Percentiles rank a stretch among this genome's conserved stretches.
phyloP scores from a whole-genome alignment of 192 early-diverging fungal genomes.

The Bifiguratus adelaidae region DNA sequence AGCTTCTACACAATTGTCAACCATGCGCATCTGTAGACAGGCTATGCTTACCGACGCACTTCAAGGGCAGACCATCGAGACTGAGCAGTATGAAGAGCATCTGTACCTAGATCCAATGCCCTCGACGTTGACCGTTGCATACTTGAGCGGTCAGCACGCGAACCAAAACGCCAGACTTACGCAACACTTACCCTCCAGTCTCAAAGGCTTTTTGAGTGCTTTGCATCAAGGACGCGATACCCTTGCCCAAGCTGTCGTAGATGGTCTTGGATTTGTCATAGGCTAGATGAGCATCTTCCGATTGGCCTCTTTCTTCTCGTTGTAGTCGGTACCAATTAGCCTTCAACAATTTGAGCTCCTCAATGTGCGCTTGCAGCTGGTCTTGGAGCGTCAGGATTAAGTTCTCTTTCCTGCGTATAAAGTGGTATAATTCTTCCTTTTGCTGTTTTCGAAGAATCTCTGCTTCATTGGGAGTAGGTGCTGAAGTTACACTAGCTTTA shows the following conservation, averaged over 20 bases:
- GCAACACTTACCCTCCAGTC: slow-evolving; percentile 1
- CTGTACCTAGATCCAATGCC: no score
- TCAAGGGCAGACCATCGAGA: no score
- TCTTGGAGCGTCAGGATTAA: slow-evolving; percentile 3
- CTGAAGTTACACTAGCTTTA: no score
- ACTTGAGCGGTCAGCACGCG: no score
- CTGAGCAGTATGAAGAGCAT: no score
- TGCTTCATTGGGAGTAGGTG: no score
- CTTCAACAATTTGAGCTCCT: slow-evolving; percentile 7
- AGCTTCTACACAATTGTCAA: no score
- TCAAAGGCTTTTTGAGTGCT: slow-evolving; percentile 5
- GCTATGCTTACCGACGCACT: no score
- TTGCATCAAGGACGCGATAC: not conserved
- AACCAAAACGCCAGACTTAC: no score
- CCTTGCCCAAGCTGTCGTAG: slow-evolving; percentile 5
- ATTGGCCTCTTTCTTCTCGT: not conserved
- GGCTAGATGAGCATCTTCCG: not conserved
- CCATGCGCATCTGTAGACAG: no score
- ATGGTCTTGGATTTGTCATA: not conserved
- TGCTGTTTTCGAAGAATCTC: no score
- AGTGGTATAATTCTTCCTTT: slow-evolving; percentile 6
- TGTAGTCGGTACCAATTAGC: slow-evolving; percentile 3
- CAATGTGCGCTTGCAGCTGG: slow-evolving; percentile 2
- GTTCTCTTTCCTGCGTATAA: slow-evolving; percentile 6
- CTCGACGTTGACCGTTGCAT: no score